phyloP scores from a whole-genome alignment of 352 stramenopile genomes.

The Globisporangium nunn region DNA sequence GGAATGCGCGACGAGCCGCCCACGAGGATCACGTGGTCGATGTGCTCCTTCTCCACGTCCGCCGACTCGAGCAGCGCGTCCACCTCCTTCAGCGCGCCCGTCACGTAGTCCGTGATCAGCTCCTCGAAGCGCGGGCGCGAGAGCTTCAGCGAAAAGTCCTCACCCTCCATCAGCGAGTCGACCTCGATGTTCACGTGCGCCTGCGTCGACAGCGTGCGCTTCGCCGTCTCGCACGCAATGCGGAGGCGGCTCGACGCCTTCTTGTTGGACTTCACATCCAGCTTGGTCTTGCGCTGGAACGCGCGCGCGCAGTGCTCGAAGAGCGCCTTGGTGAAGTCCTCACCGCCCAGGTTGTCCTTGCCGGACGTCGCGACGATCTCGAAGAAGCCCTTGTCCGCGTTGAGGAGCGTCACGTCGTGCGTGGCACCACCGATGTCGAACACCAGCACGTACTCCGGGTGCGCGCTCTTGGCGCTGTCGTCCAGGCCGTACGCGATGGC shows the following conservation, averaged over 20 bases:
- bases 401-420: conserved; percentile 95
- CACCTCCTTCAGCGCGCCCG: conserved; percentile 90
- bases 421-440: conserved; percentile 98
- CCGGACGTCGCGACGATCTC: conserved; percentile 95
- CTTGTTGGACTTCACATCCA: conserved; percentile 91
- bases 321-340: conserved; percentile 96
- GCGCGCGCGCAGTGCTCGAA: conserved; percentile 95
- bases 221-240: conserved; percentile 95
- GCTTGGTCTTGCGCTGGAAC: conserved; percentile 93
- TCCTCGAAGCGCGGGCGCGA: conserved; percentile 96
- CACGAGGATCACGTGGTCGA: conserved; percentile 96
- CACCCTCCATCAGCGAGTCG: conserved; percentile 95
- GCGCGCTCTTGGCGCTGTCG: conserved; percentile 76
- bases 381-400: conserved; percentile 97
- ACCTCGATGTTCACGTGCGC: conserved; percentile 96
- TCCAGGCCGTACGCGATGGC: conserved; percentile 98
- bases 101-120: conserved; percentile 90
- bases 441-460: conserved; percentile 95
- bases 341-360: conserved; percentile 94
- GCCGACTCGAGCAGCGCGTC: conserved; percentile 68
- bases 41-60: conserved; percentile 71
- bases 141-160: conserved; percentile 97
- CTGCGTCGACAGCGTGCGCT: conserved; percentile 94
- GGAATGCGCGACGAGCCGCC: conserved; percentile 97
- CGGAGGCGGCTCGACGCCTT: conserved; percentile 93